Conservation (phyloP, 176 grass and related monocot genomes). For the Carex parvula region DNA sequence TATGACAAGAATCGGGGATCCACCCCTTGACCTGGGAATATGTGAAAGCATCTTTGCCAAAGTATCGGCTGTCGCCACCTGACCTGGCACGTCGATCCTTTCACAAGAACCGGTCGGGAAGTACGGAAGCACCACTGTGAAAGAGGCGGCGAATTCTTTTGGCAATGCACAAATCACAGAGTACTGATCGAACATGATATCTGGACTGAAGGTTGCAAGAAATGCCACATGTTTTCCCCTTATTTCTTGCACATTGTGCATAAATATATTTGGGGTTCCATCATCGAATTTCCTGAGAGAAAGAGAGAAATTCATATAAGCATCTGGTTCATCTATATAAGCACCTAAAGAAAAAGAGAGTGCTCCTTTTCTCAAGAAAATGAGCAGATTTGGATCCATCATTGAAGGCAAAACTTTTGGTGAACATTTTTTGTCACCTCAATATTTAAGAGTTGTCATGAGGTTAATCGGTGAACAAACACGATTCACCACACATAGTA, state of each 20-base stretch:
- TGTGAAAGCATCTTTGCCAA: conserved; percentile 73
- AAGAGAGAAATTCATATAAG: background rate
- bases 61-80: conserved; percentile 79
- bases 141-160: conserved; percentile 79
- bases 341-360: too few relatives aligned
- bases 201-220: conserved; percentile 77
- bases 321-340: too few relatives aligned
- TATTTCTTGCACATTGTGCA: conserved; percentile 68
- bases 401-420: background rate
- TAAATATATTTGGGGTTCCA: conserved; percentile 86
- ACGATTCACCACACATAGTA: too few relatives aligned
- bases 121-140: conserved; percentile 87
- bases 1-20: conserved; percentile 77
- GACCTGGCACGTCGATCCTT: conserved; percentile 86
- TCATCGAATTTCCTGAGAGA: conserved; percentile 66
- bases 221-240: conserved; percentile 80
- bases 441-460: background rate
- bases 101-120: conserved; percentile 87
- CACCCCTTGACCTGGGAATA: conserved; percentile 76
- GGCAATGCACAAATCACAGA: conserved; percentile 78
- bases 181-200: conserved; percentile 64
- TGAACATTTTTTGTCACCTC: background rate
- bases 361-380: too few relatives aligned
- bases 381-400: background rate
- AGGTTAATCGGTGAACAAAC: too few relatives aligned